phyloP scores from a whole-genome alignment of 108 stramenopile genomes.

The Discostella pseudostelligera region DNA sequence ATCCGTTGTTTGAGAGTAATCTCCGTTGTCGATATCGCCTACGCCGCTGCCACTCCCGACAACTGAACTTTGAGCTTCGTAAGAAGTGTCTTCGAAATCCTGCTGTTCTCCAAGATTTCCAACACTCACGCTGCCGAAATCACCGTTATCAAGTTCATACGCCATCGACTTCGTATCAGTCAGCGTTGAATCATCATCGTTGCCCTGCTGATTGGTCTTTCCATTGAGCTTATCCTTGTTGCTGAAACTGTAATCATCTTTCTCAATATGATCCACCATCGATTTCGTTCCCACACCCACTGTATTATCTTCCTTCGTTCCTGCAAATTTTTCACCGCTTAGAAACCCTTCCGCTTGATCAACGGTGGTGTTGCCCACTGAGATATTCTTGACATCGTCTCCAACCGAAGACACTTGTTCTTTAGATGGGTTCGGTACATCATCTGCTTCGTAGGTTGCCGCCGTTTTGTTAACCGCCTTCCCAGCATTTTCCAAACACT shows the following conservation, averaged over 20 bases:
- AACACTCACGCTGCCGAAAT: too few species aligned
- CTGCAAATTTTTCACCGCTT: background rate
- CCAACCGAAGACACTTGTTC: background rate
- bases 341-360: background rate
- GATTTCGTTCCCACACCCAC: background rate
- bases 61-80: background rate
- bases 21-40: background rate
- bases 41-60: background rate
- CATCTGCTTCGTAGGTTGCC: background rate
- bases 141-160: background rate
- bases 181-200: background rate
- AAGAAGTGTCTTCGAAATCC: background rate
- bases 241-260: background rate
- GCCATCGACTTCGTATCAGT: background rate
- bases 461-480: background rate
- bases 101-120: background rate
- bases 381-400: background rate
- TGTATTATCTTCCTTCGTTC: background rate
- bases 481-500: constrained; percentile 20
- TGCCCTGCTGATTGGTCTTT: background rate
- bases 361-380: background rate
- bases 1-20: constrained; percentile 2
- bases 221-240: background rate
- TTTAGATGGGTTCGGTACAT: background rate
- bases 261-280: constrained; percentile 6